These are phyloP conservation scores for Fusarium albidum DNA, from an alignment of 2,329 filamentous ascomycete species.

Conservation along the genomic window DNA sequence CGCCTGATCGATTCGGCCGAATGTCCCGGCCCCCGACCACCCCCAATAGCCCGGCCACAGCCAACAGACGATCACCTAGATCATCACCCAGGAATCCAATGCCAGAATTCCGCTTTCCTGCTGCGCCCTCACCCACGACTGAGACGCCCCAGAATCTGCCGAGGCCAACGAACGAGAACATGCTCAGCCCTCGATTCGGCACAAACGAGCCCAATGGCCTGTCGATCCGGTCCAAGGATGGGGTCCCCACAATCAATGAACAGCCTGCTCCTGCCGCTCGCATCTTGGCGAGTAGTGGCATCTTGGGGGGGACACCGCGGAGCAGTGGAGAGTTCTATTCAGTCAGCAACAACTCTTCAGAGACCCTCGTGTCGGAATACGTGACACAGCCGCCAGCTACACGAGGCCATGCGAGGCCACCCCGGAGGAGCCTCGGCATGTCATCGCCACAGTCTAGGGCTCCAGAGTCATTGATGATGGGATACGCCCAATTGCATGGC, in stretches of 20 bases:
- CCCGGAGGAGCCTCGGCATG: constrained; percentile 57
- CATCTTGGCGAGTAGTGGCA: constrained; percentile 80
- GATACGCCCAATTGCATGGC: constrained; percentile 92
- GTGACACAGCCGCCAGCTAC: constrained; percentile 61
- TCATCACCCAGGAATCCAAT: constrained; percentile 55
- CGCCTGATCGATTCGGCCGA: constrained; percentile 56
- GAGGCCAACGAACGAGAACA: constrained; percentile 46
- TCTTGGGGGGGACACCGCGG: constrained; percentile 78
- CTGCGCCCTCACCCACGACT: constrained; percentile 52
- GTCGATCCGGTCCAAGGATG: constrained; percentile 52
- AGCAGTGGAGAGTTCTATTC: constrained; percentile 97
- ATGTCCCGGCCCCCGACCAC: constrained; percentile 52
- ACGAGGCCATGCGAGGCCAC: constrained; percentile 48
- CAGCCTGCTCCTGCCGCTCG: constrained; percentile 68
- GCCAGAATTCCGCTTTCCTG: constrained; percentile 66
- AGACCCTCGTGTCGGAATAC: constrained; percentile 92
- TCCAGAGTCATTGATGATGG: constrained; percentile 94
- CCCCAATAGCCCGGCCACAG: constrained; percentile 54
- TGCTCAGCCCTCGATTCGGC: constrained; percentile 50
- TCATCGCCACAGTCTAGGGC: constrained; percentile 54
- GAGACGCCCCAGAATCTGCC: constrained; percentile 43
- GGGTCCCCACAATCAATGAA: constrained; percentile 62
- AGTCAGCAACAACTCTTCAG: constrained; percentile 91
- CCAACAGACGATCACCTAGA: constrained; percentile 50
- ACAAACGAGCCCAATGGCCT: constrained; percentile 47